Evolutionary conservation across 1,284 basidiomycete species (phyloP).

Genomic region (Pascua guehoae): DNA sequence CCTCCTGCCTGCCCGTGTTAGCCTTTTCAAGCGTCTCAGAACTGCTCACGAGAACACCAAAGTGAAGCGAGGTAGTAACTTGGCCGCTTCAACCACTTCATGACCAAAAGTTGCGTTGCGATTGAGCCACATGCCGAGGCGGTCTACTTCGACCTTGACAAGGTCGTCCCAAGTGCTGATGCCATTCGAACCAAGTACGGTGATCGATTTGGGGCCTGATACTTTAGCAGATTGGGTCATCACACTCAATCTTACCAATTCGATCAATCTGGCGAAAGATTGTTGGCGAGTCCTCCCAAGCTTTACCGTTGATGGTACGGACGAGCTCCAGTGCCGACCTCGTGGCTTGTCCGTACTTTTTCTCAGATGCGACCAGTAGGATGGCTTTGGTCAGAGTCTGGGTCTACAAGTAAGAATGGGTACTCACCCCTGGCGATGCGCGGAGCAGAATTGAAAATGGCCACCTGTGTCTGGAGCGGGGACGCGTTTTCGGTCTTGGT

Average conservation of each 20-base stretch:
- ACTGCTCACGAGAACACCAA: conserved; percentile 17
- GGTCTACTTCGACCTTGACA: conserved; percentile 12
- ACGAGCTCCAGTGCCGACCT: conserved; percentile 32
- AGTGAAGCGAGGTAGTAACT: conserved; percentile 21
- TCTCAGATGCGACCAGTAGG: conserved; percentile 23
- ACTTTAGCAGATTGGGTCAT: not conserved
- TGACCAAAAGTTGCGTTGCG: conserved; percentile 24
- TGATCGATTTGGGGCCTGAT: conserved; percentile 38
- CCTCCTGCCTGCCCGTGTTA: not conserved
- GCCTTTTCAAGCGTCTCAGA: not conserved
- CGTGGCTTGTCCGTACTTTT: conserved; percentile 26
- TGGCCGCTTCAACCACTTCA: conserved; percentile 17
- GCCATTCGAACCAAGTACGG: conserved; percentile 19
- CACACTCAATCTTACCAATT: conserved; percentile 14
- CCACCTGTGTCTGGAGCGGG: conserved; percentile 24
- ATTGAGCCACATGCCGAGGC: conserved; percentile 28
- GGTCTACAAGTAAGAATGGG: too few relatives aligned
- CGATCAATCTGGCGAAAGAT: conserved; percentile 42
- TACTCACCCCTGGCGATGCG: conserved; percentile 37
- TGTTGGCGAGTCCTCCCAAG: conserved; percentile 41
- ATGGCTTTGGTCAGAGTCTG: conserved; percentile 27
- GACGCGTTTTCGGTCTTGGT: conserved; percentile 28
- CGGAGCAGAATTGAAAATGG: conserved; percentile 35
- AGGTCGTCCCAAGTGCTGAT: conserved; percentile 28
- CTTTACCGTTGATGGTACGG: conserved; percentile 37